Evolutionary conservation across 2,329 filamentous ascomycete species (phyloP).

Genomic region (Cryphonectria naterciae): DNA sequence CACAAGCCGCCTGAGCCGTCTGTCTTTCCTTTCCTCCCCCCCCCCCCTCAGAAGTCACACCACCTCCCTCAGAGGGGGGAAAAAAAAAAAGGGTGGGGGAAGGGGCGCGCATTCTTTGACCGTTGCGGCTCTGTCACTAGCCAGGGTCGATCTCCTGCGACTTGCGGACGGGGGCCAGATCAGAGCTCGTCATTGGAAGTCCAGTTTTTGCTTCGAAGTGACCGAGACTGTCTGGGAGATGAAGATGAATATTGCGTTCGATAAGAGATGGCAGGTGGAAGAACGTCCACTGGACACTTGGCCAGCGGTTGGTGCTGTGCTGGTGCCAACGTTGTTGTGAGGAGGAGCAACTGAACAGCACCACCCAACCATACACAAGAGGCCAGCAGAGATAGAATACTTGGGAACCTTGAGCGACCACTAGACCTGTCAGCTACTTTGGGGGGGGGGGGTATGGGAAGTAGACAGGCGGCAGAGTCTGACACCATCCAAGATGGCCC

Average conservation of each 20-base stretch:
- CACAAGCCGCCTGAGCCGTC: slow-evolving; percentile 1
- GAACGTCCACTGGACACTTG: neutral
- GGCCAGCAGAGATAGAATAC: no score
- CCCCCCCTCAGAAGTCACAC: neutral
- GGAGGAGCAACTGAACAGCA: neutral
- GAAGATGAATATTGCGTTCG: neutral
- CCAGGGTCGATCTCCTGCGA: slow-evolving; percentile 13
- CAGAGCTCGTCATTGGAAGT: slow-evolving; percentile 2
- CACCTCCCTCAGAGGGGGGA: neutral
- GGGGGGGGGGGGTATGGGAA: neutral
- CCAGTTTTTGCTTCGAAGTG: neutral
- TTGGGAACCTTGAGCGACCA: no score
- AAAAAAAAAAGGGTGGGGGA: no score
- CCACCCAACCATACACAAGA: neutral
- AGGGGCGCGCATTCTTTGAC: slow-evolving; percentile 13
- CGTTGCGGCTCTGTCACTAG: neutral
- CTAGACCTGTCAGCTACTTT: neutral
- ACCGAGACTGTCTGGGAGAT: neutral
- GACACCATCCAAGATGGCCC: neutral
- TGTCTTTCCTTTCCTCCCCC: neutral
- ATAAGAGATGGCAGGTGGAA: neutral
- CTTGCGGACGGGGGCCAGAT: slow-evolving; percentile 10
- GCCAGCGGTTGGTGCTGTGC: slow-evolving; percentile 5
- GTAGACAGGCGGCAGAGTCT: neutral
- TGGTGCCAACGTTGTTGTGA: neutral